These are phyloP conservation scores for Capsicum pubescens DNA, from an alignment of 257 asterid species.

Conservation along the genomic window DNA sequence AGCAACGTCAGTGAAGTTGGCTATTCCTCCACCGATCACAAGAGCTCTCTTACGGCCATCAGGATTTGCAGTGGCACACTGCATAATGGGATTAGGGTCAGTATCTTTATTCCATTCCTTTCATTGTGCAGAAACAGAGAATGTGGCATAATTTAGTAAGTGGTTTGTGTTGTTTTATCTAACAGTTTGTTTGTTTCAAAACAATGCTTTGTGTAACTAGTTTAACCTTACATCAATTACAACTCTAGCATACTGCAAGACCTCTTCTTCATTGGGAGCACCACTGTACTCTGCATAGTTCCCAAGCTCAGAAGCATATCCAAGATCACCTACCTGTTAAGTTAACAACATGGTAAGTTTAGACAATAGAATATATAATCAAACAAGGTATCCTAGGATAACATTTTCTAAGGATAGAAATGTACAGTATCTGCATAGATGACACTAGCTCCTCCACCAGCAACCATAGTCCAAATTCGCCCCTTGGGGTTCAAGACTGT, in stretches of 20 bases:
- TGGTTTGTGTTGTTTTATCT: background rate
- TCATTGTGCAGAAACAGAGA: background rate
- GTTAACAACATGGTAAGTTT: background rate
- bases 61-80: conserved; percentile 97
- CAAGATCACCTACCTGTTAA: conserved; percentile 91
- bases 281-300: conserved; percentile 97
- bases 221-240: conserved; percentile 78
- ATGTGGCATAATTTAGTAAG: background rate
- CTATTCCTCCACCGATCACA: conserved; percentile 93
- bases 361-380: background rate
- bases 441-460: conserved; percentile 99
- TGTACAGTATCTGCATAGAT: conserved; percentile 89
- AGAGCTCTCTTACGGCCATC: conserved; percentile 91
- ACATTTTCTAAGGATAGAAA: conserved; percentile 32
- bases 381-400: background rate
- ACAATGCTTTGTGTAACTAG: background rate
- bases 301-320: conserved; percentile 93
- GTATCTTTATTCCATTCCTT: background rate
- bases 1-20: conserved; percentile 95
- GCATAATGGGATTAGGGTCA: conserved; percentile 28
- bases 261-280: conserved; percentile 97
- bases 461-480: conserved; percentile 98
- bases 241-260: conserved; percentile 94
- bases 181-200: background rate
- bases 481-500: conserved; percentile 95